Base-by-base conservation (phyloP, 1,284 basidiomycete genomes). In the Sporisorium reilianum region DNA sequence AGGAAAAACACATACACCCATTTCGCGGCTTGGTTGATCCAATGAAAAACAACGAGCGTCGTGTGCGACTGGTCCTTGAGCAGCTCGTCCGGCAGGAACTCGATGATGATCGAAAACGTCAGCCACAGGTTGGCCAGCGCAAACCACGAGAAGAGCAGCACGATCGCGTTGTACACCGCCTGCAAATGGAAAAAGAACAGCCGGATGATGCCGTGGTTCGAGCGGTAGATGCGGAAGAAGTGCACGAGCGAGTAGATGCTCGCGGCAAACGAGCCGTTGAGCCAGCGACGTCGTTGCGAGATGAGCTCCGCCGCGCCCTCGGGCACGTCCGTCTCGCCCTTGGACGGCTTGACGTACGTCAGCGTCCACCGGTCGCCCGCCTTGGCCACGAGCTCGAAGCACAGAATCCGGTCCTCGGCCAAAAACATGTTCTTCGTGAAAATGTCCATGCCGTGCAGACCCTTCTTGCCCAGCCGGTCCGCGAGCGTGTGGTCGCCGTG, bases 361-460 rank as follows among this genome's bases (percentile, higher is more conserved):
- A 97, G 86, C 2, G 91, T 93, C 95, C 96, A 98, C 69, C 89
- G 87, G 76, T 93, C 92, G 20, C 81, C 82, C 7, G 89, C 90
- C 86, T 97, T 98, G 26, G 95, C 94, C 23, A 95, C 95, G 49
- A 98, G 88, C 86, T 98, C 95, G 86, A 97, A 98, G 86, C 95
- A 97, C 34, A 98, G 88, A 75, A 97, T 97, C 87, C 87, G 83
- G 92, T 85, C 84, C 49, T 85, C 85, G 64, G 84, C 95, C 85
- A 97, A 73, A 80, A 87, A 88, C 81, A 85, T 83, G 72, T 85
- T 85, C 61, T 88, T 88, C 50, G 93, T 95, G 87, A 98, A 98
- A 80, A 99, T 99, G 85, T 92, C 92, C 96, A 98, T 98, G 36
- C 95, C 94, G 77, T 97, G 91, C 62, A 97, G 92, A 86, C 95